Base-by-base conservation (phyloP, 1,284 basidiomycete species). In the Fomitopsis schrenkii region DNA sequence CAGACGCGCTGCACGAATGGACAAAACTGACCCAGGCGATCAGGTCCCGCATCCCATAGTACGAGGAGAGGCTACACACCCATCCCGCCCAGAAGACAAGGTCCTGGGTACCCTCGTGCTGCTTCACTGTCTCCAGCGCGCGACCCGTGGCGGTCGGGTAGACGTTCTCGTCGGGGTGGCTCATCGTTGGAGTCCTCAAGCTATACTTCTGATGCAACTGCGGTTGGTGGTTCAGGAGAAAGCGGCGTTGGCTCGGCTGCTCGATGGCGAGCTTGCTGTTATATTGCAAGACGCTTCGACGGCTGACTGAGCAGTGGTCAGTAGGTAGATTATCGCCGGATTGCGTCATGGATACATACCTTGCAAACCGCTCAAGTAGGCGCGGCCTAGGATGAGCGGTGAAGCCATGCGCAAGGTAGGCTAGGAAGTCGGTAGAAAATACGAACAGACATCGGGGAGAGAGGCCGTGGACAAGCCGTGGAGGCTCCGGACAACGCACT, bases 1-100 rank as follows among this genome's bases (percentile, higher is more conserved):
- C 88, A 91, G 2, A 77, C 77, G n/a, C 87, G 76, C 65, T 88
- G 86, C 6, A 86, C 86, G 63, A 79, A 90, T 0, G 87, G 88
- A 66, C 88, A 89, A 72, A 90, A 90, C 85, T 86, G 38, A 6
- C 22, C 22, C 22, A 12, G 38, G 7, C 40, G 48, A 45, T 50
- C 15, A 15, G 22, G 9, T 12, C 41, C 8, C 9, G 10, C 54
- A 6, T 41, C 17, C 15, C 5, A 6, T 4, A 46, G 22, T 26
- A 28, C 7, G 10, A 54, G 28, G 6, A 30, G 26, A 17, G 46
- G 46, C n/a, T 36, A 70, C 79, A 36, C 62, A 82, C 83, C 83
- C 86, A 88, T 61, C 85, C 85, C 3, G 83, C 76, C 67, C 84
- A 86, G 67, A 88, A 84, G 0, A 85, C 76, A 12, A 89, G 70